Base-by-base conservation (phyloP, 345 rosid species). In the Geranium brycei region DNA sequence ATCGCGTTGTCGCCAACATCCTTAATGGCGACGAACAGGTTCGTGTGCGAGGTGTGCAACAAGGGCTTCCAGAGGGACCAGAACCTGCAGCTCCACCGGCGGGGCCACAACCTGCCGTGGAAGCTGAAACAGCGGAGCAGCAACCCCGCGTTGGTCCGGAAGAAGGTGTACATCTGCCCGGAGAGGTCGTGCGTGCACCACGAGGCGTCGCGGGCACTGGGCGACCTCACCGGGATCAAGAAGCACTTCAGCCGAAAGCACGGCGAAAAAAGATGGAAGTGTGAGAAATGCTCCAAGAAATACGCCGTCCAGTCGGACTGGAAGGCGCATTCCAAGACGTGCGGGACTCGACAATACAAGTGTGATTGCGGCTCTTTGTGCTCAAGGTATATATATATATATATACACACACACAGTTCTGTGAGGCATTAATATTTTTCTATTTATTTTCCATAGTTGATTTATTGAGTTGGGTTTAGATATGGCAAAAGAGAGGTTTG, bases 21-120 rank as follows among this genome's bases (percentile, higher is more conserved):
- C 0, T 93, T 92, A 69, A 89, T 92, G 98, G 95, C 96, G 0
- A 89, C 98, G 11, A 89, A 92, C 79, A 66, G 98, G 71, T 89
- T 89, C 67, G 58, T 92, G 0, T 92, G 98, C 19, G 98, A 92
- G 77, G 89, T 92, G 70, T 92, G 98, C 79, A 92, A 92, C 68
- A 89, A 92, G 69, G 98, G 98, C 4, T 92, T 92, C 72, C 98
- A 87, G 73, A 86, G 98, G 69, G 98, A 92, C 73, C 98, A 92
- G 56, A 92, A 92, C 78, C 74, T 92, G 61, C 98, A 92, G 76
- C 95, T 92, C 60, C 98, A 92, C 73, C 76, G 98, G 31, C 78
- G 98, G 66, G 96, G 98, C 18, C 98, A 92, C 71, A 92, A 92
- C 66, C 88, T 92, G 65, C 98, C 98, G 31, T 92, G 98, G 98